Percentiles rank a stretch among this genome's conserved stretches.
These are phyloP conservation scores for Vaccinium darrowii DNA, from an alignment of 148 eudicot genomes.

Conservation along the genomic window DNA sequence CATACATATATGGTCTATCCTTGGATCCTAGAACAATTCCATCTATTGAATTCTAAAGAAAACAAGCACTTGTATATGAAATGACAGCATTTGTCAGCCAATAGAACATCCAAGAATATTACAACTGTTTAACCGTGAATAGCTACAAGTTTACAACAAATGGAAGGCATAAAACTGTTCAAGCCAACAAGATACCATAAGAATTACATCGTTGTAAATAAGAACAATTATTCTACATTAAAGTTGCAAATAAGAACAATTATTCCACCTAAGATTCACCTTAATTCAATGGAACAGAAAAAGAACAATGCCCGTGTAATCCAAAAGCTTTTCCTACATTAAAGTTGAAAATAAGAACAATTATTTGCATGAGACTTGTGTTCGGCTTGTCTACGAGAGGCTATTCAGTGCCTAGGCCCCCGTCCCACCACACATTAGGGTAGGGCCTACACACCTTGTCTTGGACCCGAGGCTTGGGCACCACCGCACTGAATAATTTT, in stretches of 20 bases:
- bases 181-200: not conserved
- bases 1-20: not conserved
- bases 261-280: not conserved
- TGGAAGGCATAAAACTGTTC: not conserved
- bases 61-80: not conserved
- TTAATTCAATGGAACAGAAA: not conserved
- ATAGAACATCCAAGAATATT: conserved; percentile 1
- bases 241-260: too few relatives aligned
- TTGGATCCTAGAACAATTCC: not conserved
- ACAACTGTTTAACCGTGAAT: not conserved
- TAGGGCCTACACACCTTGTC: not conserved
- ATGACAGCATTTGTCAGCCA: not conserved
- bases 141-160: not conserved
- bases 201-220: not conserved
- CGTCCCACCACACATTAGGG: not conserved
- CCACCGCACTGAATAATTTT: too few relatives aligned
- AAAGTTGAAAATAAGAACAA: not conserved
- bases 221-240: too few relatives aligned
- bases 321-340: not conserved
- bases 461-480: not conserved
- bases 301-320: not conserved
- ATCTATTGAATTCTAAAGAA: not conserved
- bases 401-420: not conserved
- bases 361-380: not conserved
- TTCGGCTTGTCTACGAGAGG: not conserved